Base-by-base conservation (phyloP, 805 yeast genomes). In the Candida ulmi region DNA sequence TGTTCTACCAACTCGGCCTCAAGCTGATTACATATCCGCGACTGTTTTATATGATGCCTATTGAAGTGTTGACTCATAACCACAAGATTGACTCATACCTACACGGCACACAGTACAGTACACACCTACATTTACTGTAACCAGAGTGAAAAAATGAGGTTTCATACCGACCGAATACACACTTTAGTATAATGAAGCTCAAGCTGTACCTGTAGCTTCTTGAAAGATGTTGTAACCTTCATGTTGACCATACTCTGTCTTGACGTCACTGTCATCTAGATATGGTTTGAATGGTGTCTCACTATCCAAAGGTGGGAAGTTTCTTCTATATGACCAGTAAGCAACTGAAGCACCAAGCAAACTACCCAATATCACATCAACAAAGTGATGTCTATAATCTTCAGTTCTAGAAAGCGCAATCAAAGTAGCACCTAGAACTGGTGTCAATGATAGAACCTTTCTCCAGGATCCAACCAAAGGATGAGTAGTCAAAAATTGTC, bases 311-410 rank as follows among this genome's bases (percentile, higher is more conserved):
- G 58, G 28, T 25, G 72, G 74, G 55, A 68, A 69, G 45, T 61
- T 60, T 46, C 67, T 56, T 45, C 60, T 60, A 40, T 69, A 69
- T 2, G 61, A 44, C 54, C 60, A 60, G 45, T 59, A 58, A 48
- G 90, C 91, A 26, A 82, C 61, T 3, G 65, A 42, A 5, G 63
- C 46, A 1, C 99, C 99, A 3, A 91, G 55, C 1, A 68, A 15
- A 23, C 83, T 68, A 3, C 99, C 99, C 13, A 82, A 54, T 2
- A 83, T 50, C 1, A 93, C 83, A 60, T 91, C 99, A 15, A 85
- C 67, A 55, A 86, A 88, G 62, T 91, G 98, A 56, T 91, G 99
- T 58, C 97, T 73, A 62, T 90, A 90, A 62, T 91, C 99, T 52
- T 84, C 83, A 1, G 96, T 86, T 52, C 99, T 74, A 30, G 93